phyloP scores from a whole-genome alignment of 768 basidiomycete species.

The Naganishia vaughanmartiniae region DNA sequence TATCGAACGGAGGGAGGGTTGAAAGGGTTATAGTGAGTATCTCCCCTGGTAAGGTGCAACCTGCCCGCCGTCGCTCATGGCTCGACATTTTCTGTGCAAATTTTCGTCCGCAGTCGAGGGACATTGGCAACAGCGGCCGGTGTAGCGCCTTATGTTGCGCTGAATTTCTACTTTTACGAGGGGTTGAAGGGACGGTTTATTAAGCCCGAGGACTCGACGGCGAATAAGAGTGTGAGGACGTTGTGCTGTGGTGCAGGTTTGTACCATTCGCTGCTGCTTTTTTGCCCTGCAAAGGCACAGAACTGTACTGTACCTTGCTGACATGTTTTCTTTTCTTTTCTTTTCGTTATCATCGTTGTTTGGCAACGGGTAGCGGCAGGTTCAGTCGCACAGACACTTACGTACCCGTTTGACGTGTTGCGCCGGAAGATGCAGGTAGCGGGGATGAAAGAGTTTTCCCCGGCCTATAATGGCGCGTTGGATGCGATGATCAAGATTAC shows the following conservation, averaged over 20 bases:
- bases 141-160: conserved; percentile 72
- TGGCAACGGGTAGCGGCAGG: conserved; percentile 83
- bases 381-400: conserved; percentile 84
- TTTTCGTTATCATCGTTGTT: too few species aligned
- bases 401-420: conserved; percentile 92
- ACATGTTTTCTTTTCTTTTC: too few species aligned
- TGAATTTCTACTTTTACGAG: conserved; percentile 95
- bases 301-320: neutral
- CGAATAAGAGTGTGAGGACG: conserved; percentile 23
- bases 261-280: neutral
- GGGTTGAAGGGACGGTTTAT: conserved; percentile 40
- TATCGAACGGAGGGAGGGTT: conserved; percentile 89
- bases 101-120: conserved; percentile 38
- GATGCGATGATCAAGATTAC: conserved; percentile 72
- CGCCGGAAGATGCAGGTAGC: conserved; percentile 73
- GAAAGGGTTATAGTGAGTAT: conserved; percentile 71
- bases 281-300: too few species aligned
- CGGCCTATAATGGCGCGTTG: conserved; percentile 73
- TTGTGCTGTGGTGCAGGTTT: conserved; percentile 13
- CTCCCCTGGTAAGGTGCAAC: too few species aligned
- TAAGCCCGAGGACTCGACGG: conserved; percentile 62
- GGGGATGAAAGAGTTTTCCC: conserved; percentile 54
- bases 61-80: too few species aligned
- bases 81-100: neutral
- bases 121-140: conserved; percentile 57